phyloP scores from a whole-genome alignment of 1,139 yeast genomes.

The Saccharomyces hybrid region DNA sequence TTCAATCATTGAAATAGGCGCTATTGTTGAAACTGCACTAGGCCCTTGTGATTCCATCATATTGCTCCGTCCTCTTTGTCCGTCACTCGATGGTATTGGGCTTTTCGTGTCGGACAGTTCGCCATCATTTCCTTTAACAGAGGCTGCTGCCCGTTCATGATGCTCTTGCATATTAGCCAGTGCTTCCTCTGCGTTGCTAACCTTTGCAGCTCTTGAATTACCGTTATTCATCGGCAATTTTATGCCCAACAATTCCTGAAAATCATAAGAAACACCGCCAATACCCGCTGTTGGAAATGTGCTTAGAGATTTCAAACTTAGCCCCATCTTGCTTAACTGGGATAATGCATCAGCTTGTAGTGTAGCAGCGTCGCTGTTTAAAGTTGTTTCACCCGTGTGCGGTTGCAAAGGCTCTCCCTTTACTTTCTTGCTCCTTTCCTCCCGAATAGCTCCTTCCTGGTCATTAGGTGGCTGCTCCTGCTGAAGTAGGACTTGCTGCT shows the following conservation, averaged over 20 bases:
- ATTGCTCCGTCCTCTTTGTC: neutral
- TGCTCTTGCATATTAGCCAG: constrained; percentile 28
- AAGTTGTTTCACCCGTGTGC: neutral
- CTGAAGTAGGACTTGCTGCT: constrained; percentile 6
- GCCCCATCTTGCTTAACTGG: constrained; percentile 20
- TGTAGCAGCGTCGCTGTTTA: constrained; percentile 1
- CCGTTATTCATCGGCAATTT: constrained; percentile 13
- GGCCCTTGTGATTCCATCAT: neutral
- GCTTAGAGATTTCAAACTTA: constrained; percentile 22
- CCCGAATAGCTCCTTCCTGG: neutral
- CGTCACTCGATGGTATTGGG: neutral
- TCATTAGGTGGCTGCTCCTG: constrained; percentile 9
- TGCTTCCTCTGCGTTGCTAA: constrained; percentile 24
- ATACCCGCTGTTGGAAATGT: constrained; percentile 32
- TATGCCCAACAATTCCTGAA: constrained; percentile 29
- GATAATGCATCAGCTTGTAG: constrained; percentile 21
- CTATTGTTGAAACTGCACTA: neutral
- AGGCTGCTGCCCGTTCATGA: constrained; percentile 16
- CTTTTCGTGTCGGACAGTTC: neutral
- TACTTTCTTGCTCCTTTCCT: neutral
- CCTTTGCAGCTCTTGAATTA: constrained; percentile 19
- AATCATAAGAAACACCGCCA: constrained; percentile 32
- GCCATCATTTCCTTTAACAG: neutral
- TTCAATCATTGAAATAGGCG: neutral
- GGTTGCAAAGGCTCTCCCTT: neutral